Percentiles rank a stretch among this genome's conserved stretches.
Evolutionary conservation across 495 filamentous ascomycete species (phyloP).

Genomic region (Rusavskia elegans): DNA sequence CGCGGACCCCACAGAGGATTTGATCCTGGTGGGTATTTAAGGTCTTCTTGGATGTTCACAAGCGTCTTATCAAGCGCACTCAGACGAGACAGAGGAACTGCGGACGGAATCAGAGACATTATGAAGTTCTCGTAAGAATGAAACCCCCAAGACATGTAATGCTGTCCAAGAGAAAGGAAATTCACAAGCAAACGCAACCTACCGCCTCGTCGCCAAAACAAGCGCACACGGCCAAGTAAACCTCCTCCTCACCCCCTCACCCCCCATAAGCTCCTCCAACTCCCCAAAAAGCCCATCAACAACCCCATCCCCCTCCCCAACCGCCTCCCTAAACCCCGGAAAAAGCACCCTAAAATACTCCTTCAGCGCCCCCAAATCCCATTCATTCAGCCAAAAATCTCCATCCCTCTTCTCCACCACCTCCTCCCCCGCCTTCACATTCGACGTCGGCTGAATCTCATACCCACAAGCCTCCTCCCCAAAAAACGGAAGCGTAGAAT

Average conservation of each 20-base stretch:
- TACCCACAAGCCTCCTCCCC: slow-evolving; percentile 6
- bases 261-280: slow-evolving; percentile 7
- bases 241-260: not conserved
- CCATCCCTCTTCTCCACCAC: slow-evolving; percentile 1
- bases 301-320: slow-evolving; percentile 1
- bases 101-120: too few species aligned
- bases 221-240: slow-evolving; percentile 8
- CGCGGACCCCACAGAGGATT: too few species aligned
- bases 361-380: slow-evolving; percentile 3
- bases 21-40: too few species aligned
- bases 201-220: slow-evolving; percentile 5
- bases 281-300: slow-evolving; percentile 6
- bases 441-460: not conserved
- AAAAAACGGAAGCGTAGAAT: slow-evolving; percentile 10
- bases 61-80: too few species aligned
- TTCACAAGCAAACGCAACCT: too few species aligned
- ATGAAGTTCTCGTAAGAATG: too few species aligned
- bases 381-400: slow-evolving; percentile 5
- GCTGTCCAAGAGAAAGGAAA: too few species aligned
- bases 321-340: slow-evolving; percentile 4
- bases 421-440: slow-evolving; percentile 1
- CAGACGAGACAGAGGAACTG: too few species aligned
- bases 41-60: too few species aligned
- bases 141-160: too few species aligned
- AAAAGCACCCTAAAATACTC: slow-evolving; percentile 2